A percentile compares a stretch with the other conserved stretches of the same genome.
phyloP scores from a whole-genome alignment of 1,284 basidiomycete species.

The Cyathus pygmaeus region DNA sequence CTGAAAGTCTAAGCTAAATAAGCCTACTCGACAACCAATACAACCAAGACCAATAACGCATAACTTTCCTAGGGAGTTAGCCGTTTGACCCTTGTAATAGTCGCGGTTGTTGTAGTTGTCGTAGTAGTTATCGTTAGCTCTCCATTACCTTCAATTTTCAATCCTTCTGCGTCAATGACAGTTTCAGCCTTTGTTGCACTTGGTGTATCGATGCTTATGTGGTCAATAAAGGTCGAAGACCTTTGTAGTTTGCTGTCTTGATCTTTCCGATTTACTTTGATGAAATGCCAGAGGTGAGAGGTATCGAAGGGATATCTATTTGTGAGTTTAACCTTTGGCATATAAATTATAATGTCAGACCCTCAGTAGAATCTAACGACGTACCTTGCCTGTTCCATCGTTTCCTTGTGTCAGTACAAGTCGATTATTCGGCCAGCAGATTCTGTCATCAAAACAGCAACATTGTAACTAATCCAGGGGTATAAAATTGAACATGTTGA shows the following conservation, averaged over 20 bases:
- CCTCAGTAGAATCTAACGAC: neutral
- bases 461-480: no score
- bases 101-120: slow-evolving; percentile 39
- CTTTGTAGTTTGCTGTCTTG: slow-evolving; percentile 8
- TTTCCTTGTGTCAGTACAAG: slow-evolving; percentile 23
- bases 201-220: neutral
- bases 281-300: slow-evolving; percentile 26
- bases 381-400: slow-evolving; percentile 9
- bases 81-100: slow-evolving; percentile 29
- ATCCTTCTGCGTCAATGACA: slow-evolving; percentile 22
- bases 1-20: no score
- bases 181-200: slow-evolving; percentile 20
- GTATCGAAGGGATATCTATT: slow-evolving; percentile 17
- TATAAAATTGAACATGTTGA: neutral
- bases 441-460: no score
- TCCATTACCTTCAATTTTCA: slow-evolving; percentile 29
- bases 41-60: no score
- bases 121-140: slow-evolving; percentile 32
- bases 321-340: slow-evolving; percentile 23
- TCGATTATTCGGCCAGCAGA: slow-evolving; percentile 29
- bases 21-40: no score
- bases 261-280: slow-evolving; percentile 5
- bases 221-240: slow-evolving; percentile 3
- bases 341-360: neutral
- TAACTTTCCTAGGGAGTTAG: slow-evolving; percentile 1